phyloP scores from a whole-genome alignment of 805 yeast genomes.

The Yarrowia sp. region DNA sequence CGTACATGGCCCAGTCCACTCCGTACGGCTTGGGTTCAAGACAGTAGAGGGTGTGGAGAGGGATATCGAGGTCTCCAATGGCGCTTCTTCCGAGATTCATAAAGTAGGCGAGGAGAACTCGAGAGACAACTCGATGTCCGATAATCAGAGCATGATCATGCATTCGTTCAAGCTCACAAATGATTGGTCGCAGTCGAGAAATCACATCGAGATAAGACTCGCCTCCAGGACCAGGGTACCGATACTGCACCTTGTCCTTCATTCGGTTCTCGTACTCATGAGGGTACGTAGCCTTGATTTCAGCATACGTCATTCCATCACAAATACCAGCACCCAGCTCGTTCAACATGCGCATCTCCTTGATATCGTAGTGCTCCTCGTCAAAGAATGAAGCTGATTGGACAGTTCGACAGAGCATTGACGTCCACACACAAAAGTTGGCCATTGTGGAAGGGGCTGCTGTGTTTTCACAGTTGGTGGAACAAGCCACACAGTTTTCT shows the following conservation, averaged over 20 bases:
- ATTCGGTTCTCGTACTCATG: slow-evolving; percentile 76
- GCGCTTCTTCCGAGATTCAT: slow-evolving; percentile 73
- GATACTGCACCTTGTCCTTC: slow-evolving; percentile 72
- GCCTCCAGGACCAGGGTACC: slow-evolving; percentile 98
- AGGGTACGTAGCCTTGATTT: slow-evolving; percentile 70
- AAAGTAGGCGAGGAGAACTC: slow-evolving; percentile 85
- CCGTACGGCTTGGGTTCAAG: slow-evolving; percentile 94
- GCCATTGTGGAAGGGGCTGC: slow-evolving; percentile 44
- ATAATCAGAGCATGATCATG: slow-evolving; percentile 80
- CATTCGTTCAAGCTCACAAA: slow-evolving; percentile 89
- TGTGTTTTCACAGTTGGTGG: not conserved
- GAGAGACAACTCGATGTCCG: slow-evolving; percentile 86
- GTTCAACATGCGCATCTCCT: slow-evolving; percentile 89
- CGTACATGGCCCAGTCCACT: slow-evolving; percentile 87
- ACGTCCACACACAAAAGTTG: slow-evolving; percentile 86
- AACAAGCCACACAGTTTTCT: not conserved
- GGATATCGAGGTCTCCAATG: slow-evolving; percentile 88
- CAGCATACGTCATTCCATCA: slow-evolving; percentile 90
- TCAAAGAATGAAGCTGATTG: slow-evolving; percentile 77
- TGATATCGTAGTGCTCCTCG: slow-evolving; percentile 69
- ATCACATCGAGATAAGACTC: slow-evolving; percentile 93
- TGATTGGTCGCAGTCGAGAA: slow-evolving; percentile 82
- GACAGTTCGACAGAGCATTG: slow-evolving; percentile 74
- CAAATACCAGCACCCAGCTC: slow-evolving; percentile 91
- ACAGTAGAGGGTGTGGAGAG: slow-evolving; percentile 84